phyloP scores from a whole-genome alignment of 345 rosid species.

The Cardamine chenopodiifolia region DNA sequence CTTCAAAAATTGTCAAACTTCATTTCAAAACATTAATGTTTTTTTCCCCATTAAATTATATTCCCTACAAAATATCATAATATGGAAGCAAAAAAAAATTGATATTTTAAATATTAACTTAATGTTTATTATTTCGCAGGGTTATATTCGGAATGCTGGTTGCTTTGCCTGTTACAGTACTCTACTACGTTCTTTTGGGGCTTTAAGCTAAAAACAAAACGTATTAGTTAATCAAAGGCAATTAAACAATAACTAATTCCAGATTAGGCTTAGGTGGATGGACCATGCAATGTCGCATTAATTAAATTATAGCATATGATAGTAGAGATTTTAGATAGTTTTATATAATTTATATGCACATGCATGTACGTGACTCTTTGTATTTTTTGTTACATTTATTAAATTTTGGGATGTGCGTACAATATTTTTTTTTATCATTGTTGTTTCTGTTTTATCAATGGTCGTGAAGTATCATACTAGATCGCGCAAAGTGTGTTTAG shows the following conservation, averaged over 20 bases:
- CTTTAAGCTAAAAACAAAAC: conserved; percentile 31
- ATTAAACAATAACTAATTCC: conserved; percentile 28
- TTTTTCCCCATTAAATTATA: neutral
- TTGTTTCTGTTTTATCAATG: neutral
- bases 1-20: neutral
- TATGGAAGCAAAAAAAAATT: neutral
- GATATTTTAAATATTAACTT: neutral
- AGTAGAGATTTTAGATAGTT: conserved; percentile 28
- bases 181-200: conserved; percentile 51
- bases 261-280: conserved; percentile 45
- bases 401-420: conserved; percentile 41
- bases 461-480: conserved; percentile 18
- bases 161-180: conserved; percentile 53
- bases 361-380: conserved; percentile 45
- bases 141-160: conserved; percentile 56
- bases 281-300: conserved; percentile 42
- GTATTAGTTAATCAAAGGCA: conserved; percentile 27
- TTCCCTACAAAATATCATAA: neutral
- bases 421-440: neutral
- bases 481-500: conserved; percentile 29
- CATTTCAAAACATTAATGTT: neutral
- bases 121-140: conserved; percentile 37
- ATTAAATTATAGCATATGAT: conserved; percentile 33
- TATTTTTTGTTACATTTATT: conserved; percentile 39
- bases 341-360: conserved; percentile 43